phyloP scores from a whole-genome alignment of 1,284 basidiomycete species.

The Pseudozyma flocculosa region DNA sequence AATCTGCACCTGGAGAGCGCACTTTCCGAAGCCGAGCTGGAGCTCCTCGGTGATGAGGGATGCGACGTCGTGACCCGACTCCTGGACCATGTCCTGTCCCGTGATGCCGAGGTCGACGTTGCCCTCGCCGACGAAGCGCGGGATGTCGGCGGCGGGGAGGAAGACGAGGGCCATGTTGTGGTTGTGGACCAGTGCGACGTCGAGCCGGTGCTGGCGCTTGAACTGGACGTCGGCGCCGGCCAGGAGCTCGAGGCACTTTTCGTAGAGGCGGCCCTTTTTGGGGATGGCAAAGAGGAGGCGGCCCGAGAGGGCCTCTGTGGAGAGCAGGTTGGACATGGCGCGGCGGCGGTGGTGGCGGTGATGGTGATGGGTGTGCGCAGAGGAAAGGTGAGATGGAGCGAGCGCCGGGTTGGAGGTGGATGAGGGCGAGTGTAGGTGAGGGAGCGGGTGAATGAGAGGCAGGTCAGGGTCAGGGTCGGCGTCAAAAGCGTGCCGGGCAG shows the following conservation, averaged over 20 bases:
- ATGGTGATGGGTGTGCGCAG: constrained; percentile 3
- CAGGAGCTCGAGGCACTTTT: constrained; percentile 84
- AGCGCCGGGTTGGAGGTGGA: too few species aligned
- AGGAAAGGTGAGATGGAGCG: too few species aligned
- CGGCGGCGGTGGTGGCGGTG: constrained; percentile 3
- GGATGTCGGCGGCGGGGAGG: constrained; percentile 94
- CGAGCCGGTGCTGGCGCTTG: constrained; percentile 80
- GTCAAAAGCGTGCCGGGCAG: too few species aligned
- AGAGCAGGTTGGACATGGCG: constrained; percentile 50
- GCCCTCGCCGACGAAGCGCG: constrained; percentile 96
- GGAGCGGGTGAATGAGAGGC: too few species aligned
- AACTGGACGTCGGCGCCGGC: constrained; percentile 89
- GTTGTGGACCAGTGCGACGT: constrained; percentile 88
- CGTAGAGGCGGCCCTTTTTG: constrained; percentile 90
- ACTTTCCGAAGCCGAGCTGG: constrained; percentile 90
- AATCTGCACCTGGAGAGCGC: constrained; percentile 89
- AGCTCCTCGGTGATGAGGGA: constrained; percentile 75
- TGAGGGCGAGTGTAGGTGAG: too few species aligned
- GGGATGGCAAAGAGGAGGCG: constrained; percentile 92
- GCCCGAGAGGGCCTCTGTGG: constrained; percentile 61
- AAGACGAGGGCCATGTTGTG: constrained; percentile 95
- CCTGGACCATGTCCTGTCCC: constrained; percentile 94
- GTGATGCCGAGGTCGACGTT: constrained; percentile 89
- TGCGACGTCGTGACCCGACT: constrained; percentile 67
- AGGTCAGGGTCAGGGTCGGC: too few species aligned